A percentile compares a stretch with the other conserved stretches of the same genome.
phyloP scores from a whole-genome alignment of 2,329 filamentous ascomycete species.

The Metarhizium robertsii region DNA sequence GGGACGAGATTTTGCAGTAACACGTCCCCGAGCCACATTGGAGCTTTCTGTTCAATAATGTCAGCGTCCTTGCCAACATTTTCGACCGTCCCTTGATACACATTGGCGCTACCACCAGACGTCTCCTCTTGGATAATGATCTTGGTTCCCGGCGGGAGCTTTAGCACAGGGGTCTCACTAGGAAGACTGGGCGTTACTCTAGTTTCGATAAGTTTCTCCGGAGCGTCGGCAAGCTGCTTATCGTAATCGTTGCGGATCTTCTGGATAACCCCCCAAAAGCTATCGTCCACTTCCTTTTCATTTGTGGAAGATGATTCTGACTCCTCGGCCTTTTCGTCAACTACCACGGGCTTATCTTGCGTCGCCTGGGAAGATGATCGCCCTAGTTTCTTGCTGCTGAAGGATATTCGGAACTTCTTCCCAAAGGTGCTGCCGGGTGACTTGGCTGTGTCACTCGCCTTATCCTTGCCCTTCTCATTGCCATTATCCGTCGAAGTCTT shows the following conservation, averaged over 20 bases:
- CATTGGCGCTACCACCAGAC: slow-evolving; percentile 61
- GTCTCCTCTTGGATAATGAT: slow-evolving; percentile 64
- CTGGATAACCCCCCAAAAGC: slow-evolving; percentile 62
- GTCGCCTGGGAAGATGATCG: slow-evolving; percentile 51
- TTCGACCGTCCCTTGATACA: slow-evolving; percentile 83
- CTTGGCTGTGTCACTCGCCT: slow-evolving; percentile 45
- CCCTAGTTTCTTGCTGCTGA: slow-evolving; percentile 76
- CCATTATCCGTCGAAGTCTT: slow-evolving; percentile 37
- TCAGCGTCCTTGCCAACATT: slow-evolving; percentile 69
- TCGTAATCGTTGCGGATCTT: slow-evolving; percentile 67
- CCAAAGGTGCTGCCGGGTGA: slow-evolving; percentile 57
- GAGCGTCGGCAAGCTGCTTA: slow-evolving; percentile 48
- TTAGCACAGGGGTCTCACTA: slow-evolving; percentile 67
- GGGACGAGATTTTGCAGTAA: slow-evolving; percentile 75
- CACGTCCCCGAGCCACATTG: slow-evolving; percentile 87
- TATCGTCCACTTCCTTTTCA: slow-evolving; percentile 68
- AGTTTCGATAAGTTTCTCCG: slow-evolving; percentile 47
- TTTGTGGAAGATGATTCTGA: slow-evolving; percentile 54
- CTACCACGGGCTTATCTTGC: slow-evolving; percentile 60
- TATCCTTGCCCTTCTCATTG: slow-evolving; percentile 37
- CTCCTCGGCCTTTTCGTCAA: slow-evolving; percentile 69
- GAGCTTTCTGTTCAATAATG: slow-evolving; percentile 74
- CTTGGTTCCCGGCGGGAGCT: slow-evolving; percentile 57
- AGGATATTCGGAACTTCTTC: slow-evolving; percentile 79
- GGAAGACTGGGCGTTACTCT: slow-evolving; percentile 60